Conservation (phyloP, 2,329 filamentous ascomycete genomes). For the Teratosphaeriaceae sp. region DNA sequence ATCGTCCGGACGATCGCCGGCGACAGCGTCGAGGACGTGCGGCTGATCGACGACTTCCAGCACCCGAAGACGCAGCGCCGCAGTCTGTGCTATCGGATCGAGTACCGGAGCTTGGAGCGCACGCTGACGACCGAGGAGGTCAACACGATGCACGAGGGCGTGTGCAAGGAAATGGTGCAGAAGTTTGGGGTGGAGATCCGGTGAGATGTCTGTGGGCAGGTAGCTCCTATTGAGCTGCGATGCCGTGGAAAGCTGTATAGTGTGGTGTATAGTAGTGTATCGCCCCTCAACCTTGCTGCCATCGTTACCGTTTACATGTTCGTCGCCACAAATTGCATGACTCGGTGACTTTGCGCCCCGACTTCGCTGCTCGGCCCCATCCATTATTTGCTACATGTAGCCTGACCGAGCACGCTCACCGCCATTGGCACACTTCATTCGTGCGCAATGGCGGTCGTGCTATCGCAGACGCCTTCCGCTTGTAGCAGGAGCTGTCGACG, state of each 20-base stretch:
- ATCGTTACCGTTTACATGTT: no score
- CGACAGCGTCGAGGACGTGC: constrained; percentile 81
- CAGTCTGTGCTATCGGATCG: constrained; percentile 88
- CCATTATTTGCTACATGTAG: no score
- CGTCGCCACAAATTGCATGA: no score
- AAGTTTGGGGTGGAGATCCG: constrained; percentile 74
- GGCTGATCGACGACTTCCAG: constrained; percentile 75
- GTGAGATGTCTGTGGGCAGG: constrained; percentile 33
- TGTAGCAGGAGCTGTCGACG: no score
- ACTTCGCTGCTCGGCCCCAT: no score
- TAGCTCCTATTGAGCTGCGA: no score
- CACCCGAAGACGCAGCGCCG: constrained; percentile 77
- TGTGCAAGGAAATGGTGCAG: constrained; percentile 58
- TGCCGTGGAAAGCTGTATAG: no score
- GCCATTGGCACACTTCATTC: no score
- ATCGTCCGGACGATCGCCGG: constrained; percentile 79
- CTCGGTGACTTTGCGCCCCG: no score
- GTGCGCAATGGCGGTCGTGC: no score
- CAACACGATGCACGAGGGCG: constrained; percentile 65
- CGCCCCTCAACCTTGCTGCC: neutral
- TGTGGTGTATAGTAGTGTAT: neutral
- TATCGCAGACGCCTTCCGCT: no score
- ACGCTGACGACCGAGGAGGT: constrained; percentile 80
- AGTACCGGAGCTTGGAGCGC: constrained; percentile 86
- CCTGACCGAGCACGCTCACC: no score